phyloP scores from a whole-genome alignment of 208 protist species.

The Herpetomonas samuelpessoai region DNA sequence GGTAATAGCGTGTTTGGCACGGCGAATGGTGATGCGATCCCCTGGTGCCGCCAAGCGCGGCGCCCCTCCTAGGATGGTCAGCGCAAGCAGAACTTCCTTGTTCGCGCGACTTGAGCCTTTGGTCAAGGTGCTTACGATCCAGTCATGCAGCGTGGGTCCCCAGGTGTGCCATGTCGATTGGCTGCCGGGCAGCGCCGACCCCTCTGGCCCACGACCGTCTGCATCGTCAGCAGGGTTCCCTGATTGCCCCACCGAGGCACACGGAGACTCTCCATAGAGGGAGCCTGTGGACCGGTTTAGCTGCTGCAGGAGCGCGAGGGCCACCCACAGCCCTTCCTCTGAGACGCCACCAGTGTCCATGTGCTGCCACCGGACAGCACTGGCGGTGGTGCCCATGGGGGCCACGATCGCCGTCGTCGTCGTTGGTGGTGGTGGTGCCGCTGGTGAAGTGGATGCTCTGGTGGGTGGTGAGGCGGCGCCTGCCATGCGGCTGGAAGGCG shows the following conservation, averaged over 20 bases:
- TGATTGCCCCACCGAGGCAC: too few species aligned
- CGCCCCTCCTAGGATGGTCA: conserved; percentile 57
- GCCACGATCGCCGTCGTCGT: too few species aligned
- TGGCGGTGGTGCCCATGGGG: background rate
- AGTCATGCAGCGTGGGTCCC: conserved; percentile 45
- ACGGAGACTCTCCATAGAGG: too few species aligned
- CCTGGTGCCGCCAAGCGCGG: conserved; percentile 69
- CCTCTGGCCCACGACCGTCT: too few species aligned
- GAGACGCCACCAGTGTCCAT: conserved; percentile 16
- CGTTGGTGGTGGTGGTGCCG: too few species aligned
- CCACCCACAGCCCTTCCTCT: conserved; percentile 58
- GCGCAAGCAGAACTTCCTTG: conserved; percentile 45
- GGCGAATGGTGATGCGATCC: conserved; percentile 55
- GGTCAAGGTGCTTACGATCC: conserved; percentile 46
- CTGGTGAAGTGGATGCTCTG: too few species aligned
- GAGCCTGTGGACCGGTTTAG: conserved; percentile 48
- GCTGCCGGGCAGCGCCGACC: too few species aligned
- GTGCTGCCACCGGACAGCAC: background rate
- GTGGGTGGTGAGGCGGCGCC: too few species aligned
- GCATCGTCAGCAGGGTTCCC: too few species aligned
- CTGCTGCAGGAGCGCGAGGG: conserved; percentile 69
- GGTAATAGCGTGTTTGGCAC: conserved; percentile 33
- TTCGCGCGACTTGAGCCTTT: background rate
- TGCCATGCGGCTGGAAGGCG: background rate
- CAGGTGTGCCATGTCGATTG: conserved; percentile 74